Base-by-base conservation (phyloP, 148 eudicot species). In the Hydrangea macrophylla region DNA sequence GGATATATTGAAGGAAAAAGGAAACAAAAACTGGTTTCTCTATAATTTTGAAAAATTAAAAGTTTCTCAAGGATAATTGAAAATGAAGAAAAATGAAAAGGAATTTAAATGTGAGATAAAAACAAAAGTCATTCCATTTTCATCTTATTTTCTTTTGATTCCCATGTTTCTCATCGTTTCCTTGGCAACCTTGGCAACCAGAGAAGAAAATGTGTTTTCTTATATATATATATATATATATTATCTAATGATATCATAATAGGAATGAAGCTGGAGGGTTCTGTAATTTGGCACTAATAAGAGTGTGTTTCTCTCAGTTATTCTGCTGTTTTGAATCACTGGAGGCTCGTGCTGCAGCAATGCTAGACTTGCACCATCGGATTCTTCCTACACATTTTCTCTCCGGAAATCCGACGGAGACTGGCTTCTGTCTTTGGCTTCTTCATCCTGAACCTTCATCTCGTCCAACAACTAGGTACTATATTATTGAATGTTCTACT, bases 391-490 rank as follows among this genome's bases (percentile, higher is more conserved):
- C 90, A n/a, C 62, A 58, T 42, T 78, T 87, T 73, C 78, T 90
- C 63, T 79, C 83, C n/a, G 82, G 76, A 69, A 75, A 70, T 65
- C 92, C 88, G 23, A 79, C 72, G 51, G 96, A 90, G 78, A 86
- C 90, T 74, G 87, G 83, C 44, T 87, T 90, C 64, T 85, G 89
- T 64, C 64, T 90, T 63, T 85, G 88, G 96, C 76, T 90, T 62
- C 84, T 89, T 68, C 92, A 87, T 71, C 96, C 96, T 67, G 81
- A 83, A 37, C 88, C 92, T 69, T 77, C 85, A 60, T 79, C 76
- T 32, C 87, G 92, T 33, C 96, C 92, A 50, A 81, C 75, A 17
- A 80, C 77, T 64, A 74, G 83, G 83, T 83, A 81, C 58, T 60
- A 20, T 50, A 8, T 4, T 8, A 35, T 35, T 35, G 39, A 8